Percentiles rank a stretch among this genome's conserved stretches.
Conservation (phyloP, 2,329 filamentous ascomycete species). For the Grosmannia huntii region DNA sequence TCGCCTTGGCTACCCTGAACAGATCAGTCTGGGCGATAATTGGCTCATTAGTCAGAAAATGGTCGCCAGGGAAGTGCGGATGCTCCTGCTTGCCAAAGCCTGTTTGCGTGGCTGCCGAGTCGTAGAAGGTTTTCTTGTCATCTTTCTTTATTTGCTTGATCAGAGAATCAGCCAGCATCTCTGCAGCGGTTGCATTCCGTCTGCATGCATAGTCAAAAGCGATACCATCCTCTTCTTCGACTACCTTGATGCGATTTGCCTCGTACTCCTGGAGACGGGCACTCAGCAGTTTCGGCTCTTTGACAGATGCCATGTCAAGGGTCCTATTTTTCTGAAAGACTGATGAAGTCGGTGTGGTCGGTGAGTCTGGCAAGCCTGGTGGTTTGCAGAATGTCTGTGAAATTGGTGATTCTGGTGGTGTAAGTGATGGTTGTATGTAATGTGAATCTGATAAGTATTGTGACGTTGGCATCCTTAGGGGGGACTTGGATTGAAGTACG, state of each 20-base stretch:
- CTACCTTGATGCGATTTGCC: constrained; percentile 17
- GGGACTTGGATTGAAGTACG: too few species aligned
- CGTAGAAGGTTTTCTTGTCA: constrained; percentile 27
- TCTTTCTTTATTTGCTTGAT: constrained; percentile 23
- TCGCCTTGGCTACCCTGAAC: constrained; percentile 38
- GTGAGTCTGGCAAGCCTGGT: neutral
- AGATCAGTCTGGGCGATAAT: constrained; percentile 44
- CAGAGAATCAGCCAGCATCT: constrained; percentile 26
- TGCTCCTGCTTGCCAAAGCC: constrained; percentile 33
- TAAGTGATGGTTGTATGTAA: too few species aligned
- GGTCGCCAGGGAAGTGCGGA: constrained; percentile 35
- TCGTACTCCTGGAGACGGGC: constrained; percentile 16
- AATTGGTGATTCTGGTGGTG: too few species aligned
- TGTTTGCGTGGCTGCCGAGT: constrained; percentile 15
- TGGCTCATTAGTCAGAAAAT: constrained; percentile 43
- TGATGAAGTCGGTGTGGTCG: neutral
- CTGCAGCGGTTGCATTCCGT: constrained; percentile 18
- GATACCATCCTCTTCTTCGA: constrained; percentile 21
- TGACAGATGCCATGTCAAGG: neutral
- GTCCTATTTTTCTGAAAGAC: neutral
- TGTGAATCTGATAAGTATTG: too few species aligned
- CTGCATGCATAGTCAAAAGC: constrained; percentile 28
- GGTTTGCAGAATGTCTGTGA: neutral
- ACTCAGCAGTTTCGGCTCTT: neutral
- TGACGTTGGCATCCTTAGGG: too few species aligned